Evolutionary conservation across 2,329 filamentous ascomycete genomes (phyloP).

Genomic region (Fusarium sp.): DNA sequence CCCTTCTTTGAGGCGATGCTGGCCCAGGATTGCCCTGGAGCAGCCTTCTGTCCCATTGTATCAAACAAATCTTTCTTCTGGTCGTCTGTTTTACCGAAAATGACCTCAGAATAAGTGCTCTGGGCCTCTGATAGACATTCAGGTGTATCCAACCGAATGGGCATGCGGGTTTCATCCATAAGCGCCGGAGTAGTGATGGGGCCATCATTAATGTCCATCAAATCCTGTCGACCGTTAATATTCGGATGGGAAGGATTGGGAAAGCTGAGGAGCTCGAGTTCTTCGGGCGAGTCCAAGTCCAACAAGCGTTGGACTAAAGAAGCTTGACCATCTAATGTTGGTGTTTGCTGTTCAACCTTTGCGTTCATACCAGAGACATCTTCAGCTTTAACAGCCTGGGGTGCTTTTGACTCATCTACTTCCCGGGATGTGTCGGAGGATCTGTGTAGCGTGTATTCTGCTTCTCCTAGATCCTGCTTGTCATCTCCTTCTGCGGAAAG

Average conservation of each 20-base stretch:
- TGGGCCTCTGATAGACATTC: neutral
- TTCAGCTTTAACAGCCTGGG: neutral
- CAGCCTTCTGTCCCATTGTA: constrained; percentile 44
- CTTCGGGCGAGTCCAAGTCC: constrained; percentile 15
- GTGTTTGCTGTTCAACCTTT: neutral
- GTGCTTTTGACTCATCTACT: neutral
- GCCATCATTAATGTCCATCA: constrained; percentile 34
- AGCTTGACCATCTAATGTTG: neutral
- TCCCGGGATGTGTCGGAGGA: neutral
- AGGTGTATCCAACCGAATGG: neutral
- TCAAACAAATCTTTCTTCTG: constrained; percentile 18
- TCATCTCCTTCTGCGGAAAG: neutral
- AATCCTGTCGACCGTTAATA: neutral
- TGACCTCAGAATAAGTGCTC: constrained; percentile 1
- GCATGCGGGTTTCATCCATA: constrained; percentile 19
- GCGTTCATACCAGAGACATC: neutral
- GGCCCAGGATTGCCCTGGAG: constrained; percentile 17
- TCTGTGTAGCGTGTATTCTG: neutral
- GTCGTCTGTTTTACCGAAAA: constrained; percentile 25
- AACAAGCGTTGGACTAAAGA: constrained; percentile 1
- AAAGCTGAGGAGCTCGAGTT: neutral
- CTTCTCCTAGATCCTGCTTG: neutral
- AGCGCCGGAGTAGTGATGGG: constrained; percentile 24
- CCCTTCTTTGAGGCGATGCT: constrained; percentile 12
- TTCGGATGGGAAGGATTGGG: neutral